A percentile compares a stretch with the other conserved stretches of the same genome.
Evolutionary conservation across 108 stramenopile species (phyloP).

Genomic region (Nitzschia inconspicua): DNA sequence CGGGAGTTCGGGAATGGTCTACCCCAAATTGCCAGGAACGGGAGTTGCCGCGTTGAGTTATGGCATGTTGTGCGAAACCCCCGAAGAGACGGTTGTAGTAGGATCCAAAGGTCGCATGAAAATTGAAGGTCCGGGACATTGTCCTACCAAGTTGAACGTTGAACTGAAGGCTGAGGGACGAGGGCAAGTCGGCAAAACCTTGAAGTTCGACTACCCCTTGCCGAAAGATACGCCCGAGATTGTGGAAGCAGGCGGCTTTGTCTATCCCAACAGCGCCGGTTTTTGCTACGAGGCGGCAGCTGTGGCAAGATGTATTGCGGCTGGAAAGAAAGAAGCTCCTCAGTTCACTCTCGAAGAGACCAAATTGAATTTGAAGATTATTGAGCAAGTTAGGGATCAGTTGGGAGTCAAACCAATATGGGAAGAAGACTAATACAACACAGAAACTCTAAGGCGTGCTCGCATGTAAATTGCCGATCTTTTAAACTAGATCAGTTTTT

Average conservation of each 20-base stretch:
- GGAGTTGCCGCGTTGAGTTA: constrained; percentile 52
- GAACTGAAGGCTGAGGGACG: constrained; percentile 45
- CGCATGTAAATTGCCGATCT: too few species aligned
- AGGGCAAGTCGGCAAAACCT: constrained; percentile 25
- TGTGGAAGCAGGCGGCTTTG: constrained; percentile 57
- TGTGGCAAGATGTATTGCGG: constrained; percentile 72
- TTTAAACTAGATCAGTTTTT: too few species aligned
- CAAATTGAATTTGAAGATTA: constrained; percentile 33
- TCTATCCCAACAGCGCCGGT: constrained; percentile 79
- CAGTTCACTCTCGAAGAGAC: constrained; percentile 66
- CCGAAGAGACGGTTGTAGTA: constrained; percentile 65
- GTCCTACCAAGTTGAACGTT: constrained; percentile 61
- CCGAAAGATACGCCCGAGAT: constrained; percentile 58
- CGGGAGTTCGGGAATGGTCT: not conserved
- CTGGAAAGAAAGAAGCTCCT: constrained; percentile 63
- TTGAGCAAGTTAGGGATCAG: constrained; percentile 58
- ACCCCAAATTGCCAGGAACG: constrained; percentile 57
- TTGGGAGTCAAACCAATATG: constrained; percentile 45
- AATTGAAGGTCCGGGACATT: constrained; percentile 71
- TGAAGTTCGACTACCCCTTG: constrained; percentile 45
- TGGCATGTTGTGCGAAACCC: constrained; percentile 66
- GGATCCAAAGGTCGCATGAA: constrained; percentile 74
- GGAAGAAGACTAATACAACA: constrained; percentile 6
- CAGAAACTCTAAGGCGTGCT: too few species aligned
- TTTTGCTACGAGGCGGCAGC: constrained; percentile 83